Evolutionary conservation across 1,284 basidiomycete species (phyloP), one percentile per base, ranked within the genome.

Genomic region (Singerocomus rubriflavus): DNA sequence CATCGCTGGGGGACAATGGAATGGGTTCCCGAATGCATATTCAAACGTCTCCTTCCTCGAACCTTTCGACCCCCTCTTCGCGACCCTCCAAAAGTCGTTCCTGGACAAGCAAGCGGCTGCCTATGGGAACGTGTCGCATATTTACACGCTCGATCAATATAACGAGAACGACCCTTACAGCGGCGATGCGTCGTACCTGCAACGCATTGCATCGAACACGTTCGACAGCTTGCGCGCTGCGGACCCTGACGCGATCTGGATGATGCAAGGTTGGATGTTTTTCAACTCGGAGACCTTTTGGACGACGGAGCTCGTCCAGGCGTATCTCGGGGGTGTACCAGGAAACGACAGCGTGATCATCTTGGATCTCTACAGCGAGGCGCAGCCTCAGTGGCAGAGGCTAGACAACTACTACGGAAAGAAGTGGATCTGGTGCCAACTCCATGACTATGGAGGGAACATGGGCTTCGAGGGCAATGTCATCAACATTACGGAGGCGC

Each of bases 211-310:
- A 4, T 59, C 64, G 6, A 61, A 50, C 42, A 76, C 73, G 1
- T 67, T 73, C 31, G 58, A 66, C 9, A 70, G 69, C 41, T 59
- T 76, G 39, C 69, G 67, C 4, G 67, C 66, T 6, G 71, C 68
- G 6, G 74, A 77, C 43, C 66, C 72, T 3, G 55, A 72, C 27
- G 73, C 72, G 7, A 53, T 70, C 13, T 76, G 74, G 74, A 61
- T 76, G 49, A 70, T 76, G 68, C 72, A 76, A 42, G 75, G 74
- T 31, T 76, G 75, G 75, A 54, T 75, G 40, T 75, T 76, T 58
- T 74, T 69, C 54, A 63, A 58, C 34, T 60, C 59, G 32, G 55
- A 62, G 30, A 43, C 59, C 1, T 73, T 71, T 58, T 76, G 74
- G 75, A 75, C 69, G 25, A 49, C 66, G 17, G 68, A 72, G 6